Evolutionary conservation across 2,329 filamentous ascomycete genomes (phyloP).

Genomic region (Ascosphaera apis): DNA sequence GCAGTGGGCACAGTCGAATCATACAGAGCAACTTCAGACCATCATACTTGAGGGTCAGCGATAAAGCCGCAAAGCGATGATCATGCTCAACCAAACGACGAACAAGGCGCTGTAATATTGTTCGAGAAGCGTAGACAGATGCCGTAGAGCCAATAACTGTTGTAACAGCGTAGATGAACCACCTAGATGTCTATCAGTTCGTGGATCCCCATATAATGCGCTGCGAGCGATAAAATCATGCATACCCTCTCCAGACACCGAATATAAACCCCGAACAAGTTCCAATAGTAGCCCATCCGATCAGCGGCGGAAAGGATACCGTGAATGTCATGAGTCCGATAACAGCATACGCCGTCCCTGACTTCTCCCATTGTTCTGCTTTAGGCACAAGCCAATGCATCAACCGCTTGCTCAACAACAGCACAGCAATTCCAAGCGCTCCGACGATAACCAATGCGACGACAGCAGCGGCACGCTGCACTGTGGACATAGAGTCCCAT

Average conservation of each 20-base stretch:
- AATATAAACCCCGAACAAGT: constrained; percentile 50
- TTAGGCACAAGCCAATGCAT: constrained; percentile 52
- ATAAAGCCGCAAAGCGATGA: constrained; percentile 67
- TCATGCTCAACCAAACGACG: constrained; percentile 60
- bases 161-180: constrained; percentile 60
- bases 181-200: constrained; percentile 44
- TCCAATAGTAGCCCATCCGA: constrained; percentile 63
- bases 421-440: constrained; percentile 39
- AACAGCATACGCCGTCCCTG: constrained; percentile 48
- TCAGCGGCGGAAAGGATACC: constrained; percentile 65
- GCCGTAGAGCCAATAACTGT: constrained; percentile 56
- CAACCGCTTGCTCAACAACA: constrained; percentile 58
- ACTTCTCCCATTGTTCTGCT: constrained; percentile 52
- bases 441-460: constrained; percentile 27
- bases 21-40: constrained; percentile 73
- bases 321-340: constrained; percentile 53
- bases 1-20: constrained; percentile 78
- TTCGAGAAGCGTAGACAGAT: constrained; percentile 61
- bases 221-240: no score
- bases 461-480: constrained; percentile 38
- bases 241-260: constrained; percentile 48
- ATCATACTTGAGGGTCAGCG: constrained; percentile 72
- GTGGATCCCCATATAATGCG: no score
- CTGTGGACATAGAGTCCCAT: constrained; percentile 20
- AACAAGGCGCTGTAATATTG: constrained; percentile 56